Base-by-base conservation (phyloP, 2,329 filamentous ascomycete species). In the Fusarium caatingaense region DNA sequence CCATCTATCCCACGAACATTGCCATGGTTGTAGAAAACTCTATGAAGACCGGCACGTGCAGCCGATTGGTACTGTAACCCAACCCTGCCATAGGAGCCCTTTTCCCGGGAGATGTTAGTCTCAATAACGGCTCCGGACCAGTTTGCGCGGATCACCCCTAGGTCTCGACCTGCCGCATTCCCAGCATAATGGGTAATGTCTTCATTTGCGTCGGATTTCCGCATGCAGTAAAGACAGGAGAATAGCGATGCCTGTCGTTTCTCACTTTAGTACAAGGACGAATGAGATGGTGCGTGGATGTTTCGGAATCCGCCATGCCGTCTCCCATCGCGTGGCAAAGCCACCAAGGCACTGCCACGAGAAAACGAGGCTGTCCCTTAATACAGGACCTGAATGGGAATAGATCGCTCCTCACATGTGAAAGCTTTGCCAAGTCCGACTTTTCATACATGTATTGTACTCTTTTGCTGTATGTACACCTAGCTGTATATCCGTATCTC, bases 111-210 rank as follows among this genome's bases (percentile, higher is more conserved):
- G 23, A 46, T 54, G 48, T 66, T 71, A 63, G 57, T 45, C 40
- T 59, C 48, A 40, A 25, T 27, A 68, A 70, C 69, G 66, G 62
- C 55, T 46, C 49, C 41, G 54, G 46, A 46, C 32, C 40, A 58
- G 49, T 41, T 30, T 21, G 46, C 44, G 66, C 37, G 53, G 56
- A 64, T 61, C 69, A 45, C 37, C 48, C 49, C 44, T 23, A 42
- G 47, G 46, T 49, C 37, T 28, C 25, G 50, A 50, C 21, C 41
- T 48, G 45, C 30, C 16, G 37, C 47, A 30, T 32, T 50, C 32
- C 6, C 48, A 53, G 42, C 15, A 16, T 18, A 59, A 61, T 64
- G 59, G 72, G 65, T 66, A 71, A 72, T 72, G 48, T 51, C 37
- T 18, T 8, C 34, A 46, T 23, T 59, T 23, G 40, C 28, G 41